Evolutionary conservation across 768 basidiomycete genomes (phyloP), one percentile per base, ranked within the genome.

Genomic region (Tricholoma terreum): DNA sequence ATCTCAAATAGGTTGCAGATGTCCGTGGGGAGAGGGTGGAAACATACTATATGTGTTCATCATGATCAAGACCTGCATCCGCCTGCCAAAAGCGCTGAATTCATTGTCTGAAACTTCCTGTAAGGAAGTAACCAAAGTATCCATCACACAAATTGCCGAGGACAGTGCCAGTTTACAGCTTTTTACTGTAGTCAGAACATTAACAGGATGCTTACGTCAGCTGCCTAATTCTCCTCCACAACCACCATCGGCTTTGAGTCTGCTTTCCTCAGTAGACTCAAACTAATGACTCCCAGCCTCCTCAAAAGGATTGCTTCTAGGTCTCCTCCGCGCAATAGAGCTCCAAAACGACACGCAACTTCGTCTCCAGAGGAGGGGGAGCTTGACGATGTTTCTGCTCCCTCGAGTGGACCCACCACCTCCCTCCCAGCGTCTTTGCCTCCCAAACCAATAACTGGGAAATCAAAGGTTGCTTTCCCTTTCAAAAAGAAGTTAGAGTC

Each of bases 311-410:
- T 73, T 53, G 84, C 85, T 27, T 84, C 84, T 35, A 69, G 71
- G 49, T 83, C 85, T 12, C 78, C 83, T 46, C 72, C 74, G 1
- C 72, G 76, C 57, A 70, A 72, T 36, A 77, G 86, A 51, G 77
- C 81, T 9, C 35, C 69, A 5, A 90, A 91, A 66, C 78, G 87
- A 43, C 74, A 68, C 17, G 75, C 77, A 8, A 79, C 85, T 2
- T 86, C 86, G 9, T 84, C 89, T 1, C 89, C 89, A 50, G 90
- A 92, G 70, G 90, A 92, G 67, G 90, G 90, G 58, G 90, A 92
- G 64, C 74, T 92, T 50, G 89, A 90, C 71, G 89, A 91, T 68
- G 74, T 27, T 56, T 46, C 58, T 57, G 35, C 63, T 55, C 53
- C 65, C 14, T 54, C 67, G 54, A 19, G 42, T 52, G 62, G 58